Percentiles rank a stretch among this genome's conserved stretches.
Evolutionary conservation across 345 rosid species (phyloP).

Genomic region (Sisymbrium irio): DNA sequence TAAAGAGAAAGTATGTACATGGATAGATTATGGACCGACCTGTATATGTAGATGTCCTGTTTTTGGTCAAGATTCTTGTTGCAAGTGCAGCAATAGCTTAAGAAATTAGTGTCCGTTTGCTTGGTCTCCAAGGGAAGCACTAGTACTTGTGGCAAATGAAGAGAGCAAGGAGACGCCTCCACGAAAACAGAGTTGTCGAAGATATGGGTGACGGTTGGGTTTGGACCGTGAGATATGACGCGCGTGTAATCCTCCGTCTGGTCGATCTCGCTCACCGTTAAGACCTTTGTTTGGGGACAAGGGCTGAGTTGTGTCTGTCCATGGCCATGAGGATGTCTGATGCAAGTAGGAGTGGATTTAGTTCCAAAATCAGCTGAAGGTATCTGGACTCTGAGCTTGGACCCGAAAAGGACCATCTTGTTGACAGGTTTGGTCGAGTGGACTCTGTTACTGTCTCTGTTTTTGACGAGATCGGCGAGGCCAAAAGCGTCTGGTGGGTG

Average conservation of each 20-base stretch:
- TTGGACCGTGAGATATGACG: conserved; percentile 69
- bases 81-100: conserved; percentile 50
- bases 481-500: conserved; percentile 47
- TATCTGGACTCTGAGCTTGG: conserved; percentile 52
- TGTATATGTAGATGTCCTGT: conserved; percentile 60
- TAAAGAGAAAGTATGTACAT: neutral
- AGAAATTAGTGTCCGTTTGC: neutral
- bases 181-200: conserved; percentile 68
- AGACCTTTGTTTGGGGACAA: conserved; percentile 30
- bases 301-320: conserved; percentile 26
- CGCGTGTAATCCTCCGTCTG: conserved; percentile 85
- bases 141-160: neutral
- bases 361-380: conserved; percentile 59
- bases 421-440: conserved; percentile 31
- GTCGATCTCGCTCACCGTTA: conserved; percentile 60
- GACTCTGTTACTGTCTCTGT: conserved; percentile 6
- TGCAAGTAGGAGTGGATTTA: conserved; percentile 28
- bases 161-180: conserved; percentile 34
- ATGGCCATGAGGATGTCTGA: conserved; percentile 17
- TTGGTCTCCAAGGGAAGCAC: neutral
- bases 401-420: conserved; percentile 55
- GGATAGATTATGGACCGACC: conserved; percentile 38
- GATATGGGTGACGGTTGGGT: conserved; percentile 77
- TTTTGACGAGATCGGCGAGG: conserved; percentile 55
- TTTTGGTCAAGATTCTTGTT: conserved; percentile 65